phyloP scores from a whole-genome alignment of 2,329 filamentous ascomycete species.

The Xenoacremonium recifei region DNA sequence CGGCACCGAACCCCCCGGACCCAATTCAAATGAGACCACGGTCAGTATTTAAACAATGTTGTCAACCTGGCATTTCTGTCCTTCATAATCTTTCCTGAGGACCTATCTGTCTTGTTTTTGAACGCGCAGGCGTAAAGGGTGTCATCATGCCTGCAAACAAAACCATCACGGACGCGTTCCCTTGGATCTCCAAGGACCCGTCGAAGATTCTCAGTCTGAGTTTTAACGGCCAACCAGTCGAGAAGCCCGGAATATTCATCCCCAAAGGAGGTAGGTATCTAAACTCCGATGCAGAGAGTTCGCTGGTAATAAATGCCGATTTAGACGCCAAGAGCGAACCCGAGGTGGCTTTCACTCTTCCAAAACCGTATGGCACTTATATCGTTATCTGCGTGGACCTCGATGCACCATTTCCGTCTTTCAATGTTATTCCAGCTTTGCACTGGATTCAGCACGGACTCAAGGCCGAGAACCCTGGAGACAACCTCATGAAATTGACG shows the following conservation, averaged over 20 bases:
- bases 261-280: neutral
- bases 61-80: no score
- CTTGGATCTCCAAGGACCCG: neutral
- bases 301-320: neutral
- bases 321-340: neutral
- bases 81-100: no score
- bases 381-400: neutral
- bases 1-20: no score
- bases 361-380: neutral
- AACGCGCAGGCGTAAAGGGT: no score
- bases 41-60: no score
- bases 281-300: neutral
- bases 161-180: neutral
- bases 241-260: neutral
- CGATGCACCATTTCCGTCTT: neutral
- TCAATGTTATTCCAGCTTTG: neutral
- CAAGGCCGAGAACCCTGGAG: neutral
- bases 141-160: neutral
- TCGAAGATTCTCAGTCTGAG: neutral
- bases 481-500: neutral
- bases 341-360: neutral
- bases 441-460: neutral
- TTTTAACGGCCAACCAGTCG: neutral
- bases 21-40: no score
- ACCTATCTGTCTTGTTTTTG: no score